These are phyloP conservation scores for Pythium phragmitis DNA, from an alignment of 352 stramenopile genomes.

Conservation along the genomic window DNA sequence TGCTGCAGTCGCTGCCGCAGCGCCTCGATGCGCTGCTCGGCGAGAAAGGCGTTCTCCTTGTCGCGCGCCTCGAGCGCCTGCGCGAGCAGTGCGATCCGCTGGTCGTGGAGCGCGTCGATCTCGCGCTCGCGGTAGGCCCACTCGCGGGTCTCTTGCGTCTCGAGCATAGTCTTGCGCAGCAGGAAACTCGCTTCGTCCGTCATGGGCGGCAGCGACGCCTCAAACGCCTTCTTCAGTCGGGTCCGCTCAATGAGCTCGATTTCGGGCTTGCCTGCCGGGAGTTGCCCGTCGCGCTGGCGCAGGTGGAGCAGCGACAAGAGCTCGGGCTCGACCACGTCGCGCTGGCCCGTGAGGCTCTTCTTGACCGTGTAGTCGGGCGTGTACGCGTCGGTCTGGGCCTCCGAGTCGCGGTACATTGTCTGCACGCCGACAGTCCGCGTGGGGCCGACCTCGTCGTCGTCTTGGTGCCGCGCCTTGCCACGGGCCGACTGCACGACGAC, in stretches of 20 bases:
- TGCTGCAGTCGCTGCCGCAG: conserved; percentile 78
- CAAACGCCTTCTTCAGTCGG: conserved; percentile 81
- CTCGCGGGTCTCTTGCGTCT: conserved; percentile 89
- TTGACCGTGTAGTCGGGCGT: conserved; percentile 90
- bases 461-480: conserved; percentile 32
- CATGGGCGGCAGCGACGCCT: conserved; percentile 90
- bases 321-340: conserved; percentile 62
- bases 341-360: conserved; percentile 36
- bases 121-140: conserved; percentile 89
- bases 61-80: conserved; percentile 88
- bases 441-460: conserved; percentile 34
- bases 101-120: conserved; percentile 82
- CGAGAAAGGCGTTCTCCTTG: conserved; percentile 88
- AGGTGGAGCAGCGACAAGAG: conserved; percentile 82
- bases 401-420: conserved; percentile 92
- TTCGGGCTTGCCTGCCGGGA: conserved; percentile 83
- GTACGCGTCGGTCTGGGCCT: conserved; percentile 93
- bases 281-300: conserved; percentile 46
- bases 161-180: conserved; percentile 91
- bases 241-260: conserved; percentile 91
- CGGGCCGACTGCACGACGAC: conserved; percentile 24
- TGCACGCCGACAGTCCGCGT: conserved; percentile 85
- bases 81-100: conserved; percentile 74
- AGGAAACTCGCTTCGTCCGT: conserved; percentile 93
- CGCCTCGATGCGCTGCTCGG: conserved; percentile 89